Percentiles rank a stretch among this genome's conserved stretches.
phyloP scores from a whole-genome alignment of 2,329 filamentous ascomycete species.

The Ramularia endophylla region DNA sequence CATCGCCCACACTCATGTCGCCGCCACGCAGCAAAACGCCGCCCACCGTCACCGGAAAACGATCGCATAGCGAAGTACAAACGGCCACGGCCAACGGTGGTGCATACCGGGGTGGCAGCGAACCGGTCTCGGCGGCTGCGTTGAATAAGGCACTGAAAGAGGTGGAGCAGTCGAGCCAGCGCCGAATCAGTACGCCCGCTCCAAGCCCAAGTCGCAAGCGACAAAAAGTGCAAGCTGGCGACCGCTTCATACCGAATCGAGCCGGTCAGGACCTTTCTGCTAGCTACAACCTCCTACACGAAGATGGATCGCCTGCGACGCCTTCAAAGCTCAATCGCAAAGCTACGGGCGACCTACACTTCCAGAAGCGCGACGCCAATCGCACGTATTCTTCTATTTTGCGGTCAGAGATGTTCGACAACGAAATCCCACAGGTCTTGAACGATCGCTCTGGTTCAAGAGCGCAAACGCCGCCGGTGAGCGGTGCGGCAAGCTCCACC shows the following conservation, averaged over 20 bases:
- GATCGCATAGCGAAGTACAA: constrained; percentile 29
- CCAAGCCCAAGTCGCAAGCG: constrained; percentile 64
- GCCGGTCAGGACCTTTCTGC: constrained; percentile 90
- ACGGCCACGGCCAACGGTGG: constrained; percentile 11
- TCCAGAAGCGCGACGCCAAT: constrained; percentile 94
- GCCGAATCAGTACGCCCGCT: constrained; percentile 54
- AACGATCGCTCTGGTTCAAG: constrained; percentile 50
- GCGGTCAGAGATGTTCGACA: constrained; percentile 87
- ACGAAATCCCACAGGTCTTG: constrained; percentile 75
- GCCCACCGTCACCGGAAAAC: constrained; percentile 49
- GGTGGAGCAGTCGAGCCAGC: constrained; percentile 54
- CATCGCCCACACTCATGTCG: constrained; percentile 45
- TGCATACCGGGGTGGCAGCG: constrained; percentile 37
- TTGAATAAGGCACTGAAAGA: constrained; percentile 57
- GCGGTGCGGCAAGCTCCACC: constrained; percentile 59
- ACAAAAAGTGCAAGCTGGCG: constrained; percentile 54
- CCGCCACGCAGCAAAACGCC: constrained; percentile 57
- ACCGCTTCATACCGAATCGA: constrained; percentile 89
- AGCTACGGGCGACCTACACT: constrained; percentile 88
- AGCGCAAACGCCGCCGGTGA: constrained; percentile 69
- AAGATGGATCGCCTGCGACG: constrained; percentile 87
- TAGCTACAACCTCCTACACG: constrained; percentile 85
- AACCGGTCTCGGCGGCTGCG: constrained; percentile 54
- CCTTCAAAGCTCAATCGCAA: constrained; percentile 81
- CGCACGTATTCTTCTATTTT: constrained; percentile 83